These are phyloP conservation scores for Microstegium vimineum DNA, from an alignment of 176 grass and related monocot genomes.

Conservation along the genomic window DNA sequence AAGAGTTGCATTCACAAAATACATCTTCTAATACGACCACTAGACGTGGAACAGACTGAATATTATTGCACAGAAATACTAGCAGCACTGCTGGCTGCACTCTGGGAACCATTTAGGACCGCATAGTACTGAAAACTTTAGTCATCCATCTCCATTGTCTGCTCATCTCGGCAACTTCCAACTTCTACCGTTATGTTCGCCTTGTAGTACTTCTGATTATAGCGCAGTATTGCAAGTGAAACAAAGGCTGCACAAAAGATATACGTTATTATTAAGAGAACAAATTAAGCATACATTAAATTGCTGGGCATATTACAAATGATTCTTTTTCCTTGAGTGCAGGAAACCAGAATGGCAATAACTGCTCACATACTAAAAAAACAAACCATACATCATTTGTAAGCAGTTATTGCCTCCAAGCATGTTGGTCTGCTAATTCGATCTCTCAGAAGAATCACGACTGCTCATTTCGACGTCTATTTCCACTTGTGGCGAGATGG, in stretches of 20 bases:
- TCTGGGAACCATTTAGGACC: neutral
- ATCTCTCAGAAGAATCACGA: too few relatives aligned
- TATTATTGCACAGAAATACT: neutral
- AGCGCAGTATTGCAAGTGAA: slow-evolving; percentile 60
- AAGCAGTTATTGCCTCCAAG: too few relatives aligned
- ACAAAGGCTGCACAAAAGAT: slow-evolving; percentile 67
- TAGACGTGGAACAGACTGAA: neutral
- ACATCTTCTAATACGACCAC: neutral
- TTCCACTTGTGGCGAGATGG: too few relatives aligned
- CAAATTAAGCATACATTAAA: neutral
- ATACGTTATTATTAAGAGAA: neutral
- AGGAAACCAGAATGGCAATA: neutral
- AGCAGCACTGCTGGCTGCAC: neutral
- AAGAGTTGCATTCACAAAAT: too few relatives aligned
- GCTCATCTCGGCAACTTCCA: slow-evolving; percentile 38
- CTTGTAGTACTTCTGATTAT: slow-evolving; percentile 47
- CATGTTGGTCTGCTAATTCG: too few relatives aligned
- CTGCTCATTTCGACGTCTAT: too few relatives aligned
- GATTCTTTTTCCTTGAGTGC: neutral
- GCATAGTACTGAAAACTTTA: neutral
- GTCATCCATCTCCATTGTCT: slow-evolving; percentile 24
- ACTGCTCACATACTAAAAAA: neutral
- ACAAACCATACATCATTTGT: neutral
- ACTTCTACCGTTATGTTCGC: neutral
- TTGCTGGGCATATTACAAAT: neutral